Conservation (phyloP, 768 basidiomycete species). For the Podaxis sp. region DNA sequence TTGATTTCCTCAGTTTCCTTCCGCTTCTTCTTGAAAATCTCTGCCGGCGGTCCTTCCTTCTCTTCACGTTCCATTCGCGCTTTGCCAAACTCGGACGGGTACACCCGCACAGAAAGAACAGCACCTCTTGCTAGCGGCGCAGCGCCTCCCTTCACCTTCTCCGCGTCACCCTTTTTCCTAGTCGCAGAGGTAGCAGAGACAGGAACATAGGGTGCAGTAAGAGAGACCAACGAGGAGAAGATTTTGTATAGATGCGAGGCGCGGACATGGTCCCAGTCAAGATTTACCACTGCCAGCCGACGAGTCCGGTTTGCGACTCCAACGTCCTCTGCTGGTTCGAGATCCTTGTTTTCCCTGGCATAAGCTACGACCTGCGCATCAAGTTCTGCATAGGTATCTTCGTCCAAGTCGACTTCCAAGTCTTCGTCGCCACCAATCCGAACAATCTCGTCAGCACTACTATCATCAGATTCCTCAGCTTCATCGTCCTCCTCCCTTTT, state of each 20-base stretch:
- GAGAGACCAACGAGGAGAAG: constrained; percentile 80
- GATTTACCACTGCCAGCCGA: constrained; percentile 87
- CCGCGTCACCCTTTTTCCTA: constrained; percentile 14
- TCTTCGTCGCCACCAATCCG: constrained; percentile 46
- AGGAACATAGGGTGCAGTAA: constrained; percentile 43
- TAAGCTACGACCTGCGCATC: constrained; percentile 74
- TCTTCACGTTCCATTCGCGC: constrained; percentile 85
- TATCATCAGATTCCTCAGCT: constrained; percentile 29
- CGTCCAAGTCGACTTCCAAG: constrained; percentile 76
- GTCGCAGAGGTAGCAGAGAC: constrained; percentile 24
- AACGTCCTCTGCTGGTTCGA: constrained; percentile 35
- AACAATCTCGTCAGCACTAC: constrained; percentile 48
- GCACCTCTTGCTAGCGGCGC: constrained; percentile 51
- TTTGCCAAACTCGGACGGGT: constrained; percentile 93
- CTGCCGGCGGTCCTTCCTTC: constrained; percentile 82
- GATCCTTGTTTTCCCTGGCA: constrained; percentile 46
- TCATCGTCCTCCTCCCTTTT: constrained; percentile 25
- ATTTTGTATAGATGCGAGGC: constrained; percentile 90
- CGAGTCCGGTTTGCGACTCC: constrained; percentile 49
- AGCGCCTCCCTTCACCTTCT: constrained; percentile 17
- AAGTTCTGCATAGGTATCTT: constrained; percentile 65
- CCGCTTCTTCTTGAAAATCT: constrained; percentile 64
- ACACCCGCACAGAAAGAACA: constrained; percentile 77
- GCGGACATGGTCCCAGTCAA: constrained; percentile 97
- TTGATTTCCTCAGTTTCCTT: constrained; percentile 55